phyloP scores from a whole-genome alignment of 129 eudicot genomes.

The Sambucus nigra region DNA sequence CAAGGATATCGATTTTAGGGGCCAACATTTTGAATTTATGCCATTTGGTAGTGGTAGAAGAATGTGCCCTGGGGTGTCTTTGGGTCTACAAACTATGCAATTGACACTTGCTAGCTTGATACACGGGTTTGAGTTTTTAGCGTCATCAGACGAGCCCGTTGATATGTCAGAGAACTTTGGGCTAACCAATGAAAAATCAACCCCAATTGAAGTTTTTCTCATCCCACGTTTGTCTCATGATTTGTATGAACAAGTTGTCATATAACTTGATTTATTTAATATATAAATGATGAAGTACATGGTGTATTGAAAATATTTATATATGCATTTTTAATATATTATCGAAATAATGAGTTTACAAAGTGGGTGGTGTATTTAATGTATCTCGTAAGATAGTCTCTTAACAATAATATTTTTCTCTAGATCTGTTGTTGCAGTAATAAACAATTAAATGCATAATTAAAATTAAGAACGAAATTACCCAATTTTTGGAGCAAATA shows the following conservation, averaged over 20 bases:
- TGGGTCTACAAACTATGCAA: background rate
- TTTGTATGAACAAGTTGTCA: background rate
- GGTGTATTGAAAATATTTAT: too few relatives aligned
- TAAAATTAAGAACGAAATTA: too few relatives aligned
- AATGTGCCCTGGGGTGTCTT: background rate
- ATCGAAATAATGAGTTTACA: too few relatives aligned
- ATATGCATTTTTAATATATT: too few relatives aligned
- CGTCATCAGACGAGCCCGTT: background rate
- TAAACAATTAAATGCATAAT: too few relatives aligned
- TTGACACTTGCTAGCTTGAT: slow-evolving; percentile 3
- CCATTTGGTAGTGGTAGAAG: slow-evolving; percentile 3
- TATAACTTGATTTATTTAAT: too few relatives aligned
- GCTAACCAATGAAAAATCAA: slow-evolving; percentile 4
- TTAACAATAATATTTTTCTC: too few relatives aligned
- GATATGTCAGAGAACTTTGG: slow-evolving; percentile 12
- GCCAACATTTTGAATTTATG: slow-evolving; percentile 5
- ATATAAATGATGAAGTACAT: too few relatives aligned
- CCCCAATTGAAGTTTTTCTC: slow-evolving; percentile 9
- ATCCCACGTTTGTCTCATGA: slow-evolving; percentile 1
- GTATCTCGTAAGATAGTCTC: too few relatives aligned
- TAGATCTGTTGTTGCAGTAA: too few relatives aligned
- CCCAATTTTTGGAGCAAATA: too few relatives aligned
- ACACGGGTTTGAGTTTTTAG: slow-evolving; percentile 3
- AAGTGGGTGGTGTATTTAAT: too few relatives aligned
- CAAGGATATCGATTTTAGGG: slow-evolving; percentile 17